Conservation (phyloP, 345 rosid species). For the Populus pruinosa region DNA sequence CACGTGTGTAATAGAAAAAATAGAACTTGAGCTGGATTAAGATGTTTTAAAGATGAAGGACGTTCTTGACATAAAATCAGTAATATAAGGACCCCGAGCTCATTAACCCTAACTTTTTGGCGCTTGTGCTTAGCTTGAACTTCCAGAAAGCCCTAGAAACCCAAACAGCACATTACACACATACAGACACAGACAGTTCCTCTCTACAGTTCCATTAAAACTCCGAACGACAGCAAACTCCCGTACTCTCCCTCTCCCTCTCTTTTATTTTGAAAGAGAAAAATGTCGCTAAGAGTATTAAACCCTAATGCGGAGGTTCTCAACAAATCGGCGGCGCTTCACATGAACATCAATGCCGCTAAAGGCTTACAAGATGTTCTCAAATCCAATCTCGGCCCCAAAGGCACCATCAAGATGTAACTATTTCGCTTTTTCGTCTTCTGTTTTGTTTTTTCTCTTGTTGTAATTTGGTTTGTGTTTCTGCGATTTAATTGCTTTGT, state of each 20-base stretch:
- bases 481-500: constrained; percentile 1
- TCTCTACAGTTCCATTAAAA: background rate
- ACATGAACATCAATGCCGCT: constrained; percentile 98
- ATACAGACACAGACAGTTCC: background rate
- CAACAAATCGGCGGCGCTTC: constrained; percentile 96
- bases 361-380: constrained; percentile 95
- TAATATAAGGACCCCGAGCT: too few relatives aligned
- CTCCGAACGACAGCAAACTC: background rate
- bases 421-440: background rate
- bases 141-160: background rate
- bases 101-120: too few relatives aligned
- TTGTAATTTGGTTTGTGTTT: background rate
- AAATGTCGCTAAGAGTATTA: constrained; percentile 81
- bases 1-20: too few relatives aligned
- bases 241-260: background rate
- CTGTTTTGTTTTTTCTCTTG: background rate
- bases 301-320: constrained; percentile 98
- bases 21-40: too few relatives aligned
- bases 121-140: background rate
- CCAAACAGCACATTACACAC: background rate
- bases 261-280: constrained; percentile 8
- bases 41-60: too few relatives aligned
- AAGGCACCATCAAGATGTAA: constrained; percentile 96
- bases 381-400: constrained; percentile 91
- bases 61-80: too few relatives aligned